Evolutionary conservation across 805 yeast genomes (phyloP).

Genomic region (Cyberlindnera euphorbiae): DNA sequence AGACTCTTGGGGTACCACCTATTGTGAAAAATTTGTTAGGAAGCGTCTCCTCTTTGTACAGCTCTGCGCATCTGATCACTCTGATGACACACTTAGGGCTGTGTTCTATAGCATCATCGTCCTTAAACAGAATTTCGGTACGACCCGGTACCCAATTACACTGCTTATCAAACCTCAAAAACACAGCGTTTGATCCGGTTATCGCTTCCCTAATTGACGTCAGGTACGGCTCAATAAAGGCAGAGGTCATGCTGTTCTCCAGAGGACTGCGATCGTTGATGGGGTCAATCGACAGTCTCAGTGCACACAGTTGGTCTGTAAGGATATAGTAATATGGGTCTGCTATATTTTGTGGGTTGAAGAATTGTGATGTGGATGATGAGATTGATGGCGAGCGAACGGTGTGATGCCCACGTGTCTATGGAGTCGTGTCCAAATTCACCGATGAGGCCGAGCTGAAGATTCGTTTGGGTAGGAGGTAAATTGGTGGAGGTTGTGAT

Average conservation of each 20-base stretch:
- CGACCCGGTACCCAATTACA: conserved; percentile 24
- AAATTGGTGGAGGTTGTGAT: conserved; percentile 10
- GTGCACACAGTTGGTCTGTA: conserved; percentile 20
- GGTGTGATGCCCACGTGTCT: background rate
- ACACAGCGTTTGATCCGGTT: conserved; percentile 30
- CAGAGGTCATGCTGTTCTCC: conserved; percentile 3
- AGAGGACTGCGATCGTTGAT: conserved; percentile 13
- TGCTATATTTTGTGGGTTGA: conserved; percentile 14
- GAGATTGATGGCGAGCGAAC: conserved; percentile 19
- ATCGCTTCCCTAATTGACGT: conserved; percentile 9
- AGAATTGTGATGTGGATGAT: conserved; percentile 24
- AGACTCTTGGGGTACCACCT: conserved; percentile 22
- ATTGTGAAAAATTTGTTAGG: conserved; percentile 29
- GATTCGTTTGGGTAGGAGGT: conserved; percentile 20
- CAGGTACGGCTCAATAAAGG: conserved; percentile 10
- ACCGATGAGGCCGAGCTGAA: conserved; percentile 24
- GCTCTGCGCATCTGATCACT: conserved; percentile 36
- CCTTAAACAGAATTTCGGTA: conserved; percentile 18
- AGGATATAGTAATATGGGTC: conserved; percentile 37
- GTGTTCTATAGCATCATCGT: conserved; percentile 6
- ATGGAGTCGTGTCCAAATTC: conserved; percentile 15
- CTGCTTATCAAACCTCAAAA: conserved; percentile 27
- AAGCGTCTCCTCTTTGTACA: conserved; percentile 36
- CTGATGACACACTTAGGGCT: conserved; percentile 20
- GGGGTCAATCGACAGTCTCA: conserved; percentile 20